Evolutionary conservation across 495 filamentous ascomycete genomes (phyloP).

Genomic region (Neurospora sp.): DNA sequence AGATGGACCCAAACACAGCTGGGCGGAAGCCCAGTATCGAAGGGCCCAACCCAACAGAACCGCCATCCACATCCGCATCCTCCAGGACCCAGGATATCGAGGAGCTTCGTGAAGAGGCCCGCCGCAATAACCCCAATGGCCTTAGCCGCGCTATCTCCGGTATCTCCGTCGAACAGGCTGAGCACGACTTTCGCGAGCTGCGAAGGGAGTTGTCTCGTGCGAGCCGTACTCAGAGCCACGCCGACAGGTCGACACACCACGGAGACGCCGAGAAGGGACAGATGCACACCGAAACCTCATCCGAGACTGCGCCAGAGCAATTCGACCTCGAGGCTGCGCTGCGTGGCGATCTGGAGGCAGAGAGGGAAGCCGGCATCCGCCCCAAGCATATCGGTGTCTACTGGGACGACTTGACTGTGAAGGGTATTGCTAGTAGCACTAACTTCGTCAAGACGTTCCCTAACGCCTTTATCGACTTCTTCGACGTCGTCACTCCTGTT

Average conservation of each 20-base stretch:
- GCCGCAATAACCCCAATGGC: slow-evolving; percentile 43
- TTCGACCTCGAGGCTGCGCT: slow-evolving; percentile 67
- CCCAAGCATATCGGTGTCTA: slow-evolving; percentile 71
- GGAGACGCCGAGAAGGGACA: slow-evolving; percentile 33
- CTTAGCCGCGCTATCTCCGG: slow-evolving; percentile 35
- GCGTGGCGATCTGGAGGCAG: slow-evolving; percentile 57
- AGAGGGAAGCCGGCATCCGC: slow-evolving; percentile 65
- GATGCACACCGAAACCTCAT: slow-evolving; percentile 42
- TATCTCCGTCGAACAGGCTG: slow-evolving; percentile 62
- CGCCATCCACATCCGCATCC: slow-evolving; percentile 27
- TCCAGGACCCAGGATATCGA: slow-evolving; percentile 30
- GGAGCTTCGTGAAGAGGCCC: slow-evolving; percentile 34
- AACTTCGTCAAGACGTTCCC: slow-evolving; percentile 79
- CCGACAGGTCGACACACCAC: slow-evolving; percentile 14
- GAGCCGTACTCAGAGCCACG: slow-evolving; percentile 26
- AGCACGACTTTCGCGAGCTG: slow-evolving; percentile 68
- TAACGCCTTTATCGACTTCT: slow-evolving; percentile 66
- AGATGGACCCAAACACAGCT: background rate
- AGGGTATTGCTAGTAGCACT: slow-evolving; percentile 64
- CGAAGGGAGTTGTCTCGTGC: slow-evolving; percentile 58
- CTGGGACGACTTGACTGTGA: slow-evolving; percentile 70
- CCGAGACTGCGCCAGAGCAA: slow-evolving; percentile 39
- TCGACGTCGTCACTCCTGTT: slow-evolving; percentile 55
- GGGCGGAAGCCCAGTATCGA: background rate
- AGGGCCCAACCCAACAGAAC: background rate